Base-by-base conservation (phyloP, 306 rosid species). In the Begonia fuchsioides region DNA sequence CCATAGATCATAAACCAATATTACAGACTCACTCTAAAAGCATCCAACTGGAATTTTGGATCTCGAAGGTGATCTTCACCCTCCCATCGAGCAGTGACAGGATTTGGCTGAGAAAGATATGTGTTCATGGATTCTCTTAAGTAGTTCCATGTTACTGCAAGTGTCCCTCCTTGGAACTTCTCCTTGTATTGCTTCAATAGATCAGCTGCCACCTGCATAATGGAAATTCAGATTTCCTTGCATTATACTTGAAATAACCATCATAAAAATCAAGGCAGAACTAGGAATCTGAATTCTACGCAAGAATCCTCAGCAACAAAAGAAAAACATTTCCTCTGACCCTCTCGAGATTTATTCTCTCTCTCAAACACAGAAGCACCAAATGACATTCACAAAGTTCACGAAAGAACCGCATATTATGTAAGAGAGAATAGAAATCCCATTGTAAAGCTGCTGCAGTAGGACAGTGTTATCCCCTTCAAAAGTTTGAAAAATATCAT, bases 381-480 rank as follows among this genome's bases (percentile, higher is more conserved):
- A 1, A 41, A 41, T 41, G 14, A 41, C 45, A 41, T 41, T 41
- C 45, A 10, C 1, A 41, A n/a, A n/a, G 12, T 10, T 2, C 13
- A 41, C 45, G 12, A 41, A 41, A 41, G 45, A 41, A 41, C 10
- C 10, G 45, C 35, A 2, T 8, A 26, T 26, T 26, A 26, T 26
- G 35, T 26, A 26, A 26, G 35, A 0, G 35, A 26, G 5, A 26
- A 26, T 26, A 41, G 14, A 41, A 41, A n/a, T 10, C 13, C 45
- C 12, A 41, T 12, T 15, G 46, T 48, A 56, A 62, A 90, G 95
- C 97, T 90, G 97, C 71, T 90, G 97, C 20, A 84, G 86, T 45
- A 90, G 94, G 63, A 90, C 97, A 0, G 97, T 84, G 70, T 90
- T 90, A 83, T 90, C 97, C 61, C 97, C 97, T 65, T 90, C 97